Evolutionary conservation across 2,329 filamentous ascomycete genomes (phyloP), one percentile per base, ranked within the genome.

Genomic region (Aspergillus intermedius): DNA sequence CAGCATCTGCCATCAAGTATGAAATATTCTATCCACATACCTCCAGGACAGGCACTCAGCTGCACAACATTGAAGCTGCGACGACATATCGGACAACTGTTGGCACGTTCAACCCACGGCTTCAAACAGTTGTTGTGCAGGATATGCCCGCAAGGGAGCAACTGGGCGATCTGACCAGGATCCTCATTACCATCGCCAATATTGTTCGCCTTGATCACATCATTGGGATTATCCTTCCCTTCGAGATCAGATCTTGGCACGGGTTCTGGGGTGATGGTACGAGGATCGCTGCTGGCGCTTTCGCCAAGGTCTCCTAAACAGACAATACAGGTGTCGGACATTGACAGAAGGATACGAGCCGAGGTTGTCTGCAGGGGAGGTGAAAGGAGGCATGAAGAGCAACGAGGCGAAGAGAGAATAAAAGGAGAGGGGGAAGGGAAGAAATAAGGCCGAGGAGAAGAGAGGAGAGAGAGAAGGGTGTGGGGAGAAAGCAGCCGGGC

Each of bases 41-140:
- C 88, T 77, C 88, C 87, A 62, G 90, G 73, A 58, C 79, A 82
- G 63, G 87, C 82, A 68, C 86, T 86, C 53, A 98, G 83, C 66
- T 93, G 83, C 57, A 98, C 91, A 60, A 86, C 74, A 70, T 97
- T 91, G 75, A 98, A 97, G 54, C 80, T 83, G 61, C 88, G 87
- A 58, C 93, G 87, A 72, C 93, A 98, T 69, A 98, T 95, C 42
- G 93, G 93, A 70, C 93, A 98, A 66, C 91, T 96, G 72, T 97
- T 98, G 55, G 93, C 91, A 68, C 94, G 87, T 71, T 94, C 88
- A 42, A 91, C 89, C 93, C 93, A 98, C 59, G 90, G 88, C 60
- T 87, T 86, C 58, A 98, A 79, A 70, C 93, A 98, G 46, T 86
- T 83, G 73, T 98, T 86, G 73, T 98, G 93, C 59, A 98, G 77